A percentile compares a stretch with the other conserved stretches of the same genome.
phyloP scores from a whole-genome alignment of 2,329 filamentous ascomycete genomes.

The Talaromyces sp. region DNA sequence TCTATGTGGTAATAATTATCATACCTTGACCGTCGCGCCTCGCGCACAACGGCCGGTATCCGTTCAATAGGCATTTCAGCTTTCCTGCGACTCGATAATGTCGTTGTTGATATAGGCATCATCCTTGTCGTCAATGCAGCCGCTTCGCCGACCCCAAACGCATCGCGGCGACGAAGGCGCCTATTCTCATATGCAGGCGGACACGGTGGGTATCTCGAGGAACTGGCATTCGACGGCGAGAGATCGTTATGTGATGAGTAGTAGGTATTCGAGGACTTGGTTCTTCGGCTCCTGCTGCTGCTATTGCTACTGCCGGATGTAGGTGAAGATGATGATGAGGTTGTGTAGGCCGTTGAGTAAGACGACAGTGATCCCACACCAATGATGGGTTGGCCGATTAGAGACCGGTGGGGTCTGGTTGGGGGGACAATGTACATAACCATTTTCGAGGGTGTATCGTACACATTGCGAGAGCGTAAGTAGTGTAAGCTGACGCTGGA shows the following conservation, averaged over 20 bases:
- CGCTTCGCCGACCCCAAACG: conserved; percentile 9
- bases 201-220: conserved; percentile 1
- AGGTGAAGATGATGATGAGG: conserved; percentile 7
- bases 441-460: background rate
- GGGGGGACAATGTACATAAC: conserved; percentile 16
- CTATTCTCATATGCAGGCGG: conserved; percentile 8
- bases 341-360: background rate
- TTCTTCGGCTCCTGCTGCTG: conserved; percentile 10
- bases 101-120: background rate
- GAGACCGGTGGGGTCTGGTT: conserved; percentile 11
- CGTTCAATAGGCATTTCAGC: conserved; percentile 10
- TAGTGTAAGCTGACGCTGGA: background rate
- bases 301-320: conserved; percentile 5
- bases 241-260: background rate
- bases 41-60: conserved; percentile 9
- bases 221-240: background rate
- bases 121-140: background rate
- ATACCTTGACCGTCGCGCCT: background rate
- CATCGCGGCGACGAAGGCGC: conserved; percentile 5
- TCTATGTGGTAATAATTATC: conserved; percentile 3
- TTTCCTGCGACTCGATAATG: background rate
- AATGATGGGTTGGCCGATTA: conserved; percentile 16
- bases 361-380: conserved; percentile 5
- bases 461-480: background rate
- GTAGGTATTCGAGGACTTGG: conserved; percentile 1